Conservation (phyloP, 1,284 basidiomycete species). For the Fomitiporia mediterranea region DNA sequence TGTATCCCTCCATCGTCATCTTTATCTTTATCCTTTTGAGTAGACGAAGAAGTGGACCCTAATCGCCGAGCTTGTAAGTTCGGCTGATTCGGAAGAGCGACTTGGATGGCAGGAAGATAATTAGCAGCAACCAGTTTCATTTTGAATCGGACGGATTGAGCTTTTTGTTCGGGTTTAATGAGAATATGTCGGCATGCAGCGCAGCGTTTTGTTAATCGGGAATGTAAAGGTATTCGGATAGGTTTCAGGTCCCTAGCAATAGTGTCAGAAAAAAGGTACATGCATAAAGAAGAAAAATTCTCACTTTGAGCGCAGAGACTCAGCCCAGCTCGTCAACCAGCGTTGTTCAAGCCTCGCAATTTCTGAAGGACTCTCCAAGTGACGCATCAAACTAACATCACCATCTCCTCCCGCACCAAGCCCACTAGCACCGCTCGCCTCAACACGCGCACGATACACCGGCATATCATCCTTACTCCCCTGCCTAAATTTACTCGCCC, state of each 20-base stretch:
- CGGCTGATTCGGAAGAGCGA: slow-evolving; percentile 56
- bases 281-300: slow-evolving; percentile 27
- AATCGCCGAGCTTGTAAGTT: slow-evolving; percentile 36
- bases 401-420: slow-evolving; percentile 54
- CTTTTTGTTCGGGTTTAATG: slow-evolving; percentile 97
- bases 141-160: slow-evolving; percentile 89
- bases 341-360: slow-evolving; percentile 74
- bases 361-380: slow-evolving; percentile 55
- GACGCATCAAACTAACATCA: slow-evolving; percentile 66
- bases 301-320: slow-evolving; percentile 60
- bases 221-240: slow-evolving; percentile 83
- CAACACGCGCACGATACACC: slow-evolving; percentile 66
- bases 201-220: slow-evolving; percentile 94
- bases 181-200: slow-evolving; percentile 92
- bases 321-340: slow-evolving; percentile 79
- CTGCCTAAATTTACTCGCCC: slow-evolving; percentile 51
- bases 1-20: slow-evolving; percentile 6
- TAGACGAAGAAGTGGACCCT: slow-evolving; percentile 34
- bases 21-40: slow-evolving; percentile 21
- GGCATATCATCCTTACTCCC: slow-evolving; percentile 69
- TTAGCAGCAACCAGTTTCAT: slow-evolving; percentile 95
- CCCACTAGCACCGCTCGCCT: slow-evolving; percentile 50
- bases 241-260: slow-evolving; percentile 72
- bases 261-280: neutral
- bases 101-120: slow-evolving; percentile 87